Percentiles rank a stretch among this genome's conserved stretches.
Conservation (phyloP, 2,329 filamentous ascomycete species). For the Penicillium sp. region DNA sequence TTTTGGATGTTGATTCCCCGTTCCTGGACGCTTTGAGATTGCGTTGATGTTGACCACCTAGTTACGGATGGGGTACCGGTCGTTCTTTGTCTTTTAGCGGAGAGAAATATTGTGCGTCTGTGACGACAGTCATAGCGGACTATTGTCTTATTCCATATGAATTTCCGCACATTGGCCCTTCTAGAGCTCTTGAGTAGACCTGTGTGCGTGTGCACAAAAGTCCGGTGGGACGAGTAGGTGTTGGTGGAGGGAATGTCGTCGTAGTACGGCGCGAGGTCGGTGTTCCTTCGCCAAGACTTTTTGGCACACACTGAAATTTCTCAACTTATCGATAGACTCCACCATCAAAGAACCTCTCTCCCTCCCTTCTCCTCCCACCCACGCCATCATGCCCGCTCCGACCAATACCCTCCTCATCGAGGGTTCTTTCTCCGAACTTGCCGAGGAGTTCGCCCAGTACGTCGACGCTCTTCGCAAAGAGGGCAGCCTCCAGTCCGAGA, state of each 20-base stretch:
- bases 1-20: constrained; percentile 17
- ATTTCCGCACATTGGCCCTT: too few relatives aligned
- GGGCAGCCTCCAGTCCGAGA: constrained; percentile 56
- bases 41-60: constrained; percentile 18
- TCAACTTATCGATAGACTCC: constrained; percentile 38
- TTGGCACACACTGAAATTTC: constrained; percentile 45
- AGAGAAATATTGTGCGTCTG: constrained; percentile 8
- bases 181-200: too few relatives aligned
- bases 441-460: constrained; percentile 91
- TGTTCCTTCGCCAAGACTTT: constrained; percentile 40
- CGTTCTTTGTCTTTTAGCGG: constrained; percentile 18
- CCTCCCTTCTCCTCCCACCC: constrained; percentile 19
- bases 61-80: constrained; percentile 21
- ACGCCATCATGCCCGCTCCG: constrained; percentile 55
- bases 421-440: constrained; percentile 88
- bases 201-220: too few relatives aligned
- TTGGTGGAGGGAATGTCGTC: too few relatives aligned
- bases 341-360: constrained; percentile 32
- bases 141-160: too few relatives aligned
- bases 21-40: constrained; percentile 11
- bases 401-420: constrained; percentile 71
- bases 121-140: constrained; percentile 3
- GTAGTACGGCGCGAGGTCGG: too few relatives aligned
- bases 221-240: too few relatives aligned
- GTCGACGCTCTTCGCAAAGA: constrained; percentile 76